These are phyloP conservation scores for Paramecium octaurelia DNA, from an alignment of 73 alveolate species.

Conservation along the genomic window DNA sequence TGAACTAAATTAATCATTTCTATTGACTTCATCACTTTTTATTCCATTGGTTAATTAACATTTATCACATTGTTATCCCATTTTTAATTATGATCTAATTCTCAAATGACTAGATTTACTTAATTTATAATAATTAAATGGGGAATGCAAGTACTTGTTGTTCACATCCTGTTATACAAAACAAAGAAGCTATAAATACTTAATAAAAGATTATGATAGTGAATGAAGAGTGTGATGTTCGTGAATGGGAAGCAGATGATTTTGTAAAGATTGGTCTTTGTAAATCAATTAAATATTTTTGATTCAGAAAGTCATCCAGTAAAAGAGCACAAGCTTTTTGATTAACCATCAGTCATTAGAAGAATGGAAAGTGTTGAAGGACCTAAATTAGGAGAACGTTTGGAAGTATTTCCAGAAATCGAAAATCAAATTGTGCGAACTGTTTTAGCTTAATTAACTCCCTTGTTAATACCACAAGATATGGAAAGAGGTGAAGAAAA, in stretches of 20 bases:
- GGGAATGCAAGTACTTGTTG: constrained; percentile 45
- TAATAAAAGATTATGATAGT: background rate
- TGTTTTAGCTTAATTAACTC: background rate
- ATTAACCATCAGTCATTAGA: background rate
- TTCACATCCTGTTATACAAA: background rate
- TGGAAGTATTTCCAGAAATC: background rate
- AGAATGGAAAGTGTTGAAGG: background rate
- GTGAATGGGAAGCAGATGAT: constrained; percentile 13
- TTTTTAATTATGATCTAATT: background rate
- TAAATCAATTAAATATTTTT: background rate
- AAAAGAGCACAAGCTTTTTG: background rate
- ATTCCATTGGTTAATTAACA: background rate
- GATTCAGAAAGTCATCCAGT: background rate
- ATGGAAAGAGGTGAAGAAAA: background rate
- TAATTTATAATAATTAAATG: background rate
- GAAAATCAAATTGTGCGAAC: constrained; percentile 1
- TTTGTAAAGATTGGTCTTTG: background rate
- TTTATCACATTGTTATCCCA: background rate
- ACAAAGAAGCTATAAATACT: background rate
- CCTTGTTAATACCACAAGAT: background rate
- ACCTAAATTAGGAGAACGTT: background rate
- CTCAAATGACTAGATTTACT: background rate
- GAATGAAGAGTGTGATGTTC: constrained; percentile 6
- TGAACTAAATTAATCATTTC: background rate
- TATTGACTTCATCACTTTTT: background rate